Evolutionary conservation across 495 filamentous ascomycete genomes (phyloP), one percentile per base, ranked within the genome.

Genomic region (Xylaria acuta): DNA sequence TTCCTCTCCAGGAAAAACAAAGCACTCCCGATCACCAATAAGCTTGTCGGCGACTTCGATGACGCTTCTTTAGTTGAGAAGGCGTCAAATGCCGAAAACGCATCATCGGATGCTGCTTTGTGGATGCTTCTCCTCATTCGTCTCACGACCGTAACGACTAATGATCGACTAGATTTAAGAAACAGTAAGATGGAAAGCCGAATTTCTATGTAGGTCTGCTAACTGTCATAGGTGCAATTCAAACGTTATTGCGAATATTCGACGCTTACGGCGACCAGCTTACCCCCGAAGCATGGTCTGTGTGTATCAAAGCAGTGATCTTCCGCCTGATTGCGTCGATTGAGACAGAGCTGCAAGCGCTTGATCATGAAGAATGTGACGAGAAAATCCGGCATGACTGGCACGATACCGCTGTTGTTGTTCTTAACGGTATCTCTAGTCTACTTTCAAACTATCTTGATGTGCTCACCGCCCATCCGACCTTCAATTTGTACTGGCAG

Each of bases 191-290:
- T 30, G 1, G 2, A 30, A 38, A 4, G 1, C 4, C 4, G n/a
- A 4, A 25, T 11, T 6, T 5, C 14, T 16, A 14, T 1, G 20
- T 60, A 59, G 18, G 36, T 2, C 1, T n/a, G 38, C 81, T 81
- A 66, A 81, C 67, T 41, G 62, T 62, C 38, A 7, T 64, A 88
- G 86, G 87, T 70, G 93, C 94, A 7, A 90, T 98, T 41, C 95
- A 97, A 78, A 97, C 94, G 0, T 82, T 98, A 20, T 88, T 98
- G 67, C 87, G 94, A 47, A 98, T 98, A 64, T 94, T 98, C 73
- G 93, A 97, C 81, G 94, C 93, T 5, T 94, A 94, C 71, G 94
- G 92, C 36, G 93, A 95, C 75, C 90, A 91, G 63, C 86, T 98
- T 16, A 90, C 88, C 14, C 88, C 92, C 0, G 87, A 91, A 75